Percentiles rank a stretch among this genome's conserved stretches.
Conservation (phyloP, 2,329 filamentous ascomycete species). For the Apiospora rasikravindrae region DNA sequence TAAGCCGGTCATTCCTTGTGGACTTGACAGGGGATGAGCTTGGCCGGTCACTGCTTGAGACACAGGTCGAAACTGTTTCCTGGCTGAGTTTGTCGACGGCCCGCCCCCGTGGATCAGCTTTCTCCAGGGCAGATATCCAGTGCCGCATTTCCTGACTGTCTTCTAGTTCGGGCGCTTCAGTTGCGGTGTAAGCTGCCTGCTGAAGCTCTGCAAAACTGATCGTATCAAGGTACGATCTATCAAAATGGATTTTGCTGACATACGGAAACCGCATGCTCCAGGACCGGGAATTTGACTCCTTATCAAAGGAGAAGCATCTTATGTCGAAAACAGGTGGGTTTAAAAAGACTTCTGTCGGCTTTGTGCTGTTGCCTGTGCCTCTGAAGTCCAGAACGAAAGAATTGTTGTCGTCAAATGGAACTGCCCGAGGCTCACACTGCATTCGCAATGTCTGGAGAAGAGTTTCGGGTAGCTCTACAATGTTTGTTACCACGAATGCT, state of each 20-base stretch:
- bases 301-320: conserved; percentile 80
- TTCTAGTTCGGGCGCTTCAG: conserved; percentile 52
- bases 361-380: conserved; percentile 47
- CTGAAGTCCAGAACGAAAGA: conserved; percentile 54
- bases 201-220: conserved; percentile 75
- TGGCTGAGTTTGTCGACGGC: conserved; percentile 43
- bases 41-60: not conserved
- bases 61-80: not conserved
- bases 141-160: conserved; percentile 64
- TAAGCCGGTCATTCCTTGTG: not conserved
- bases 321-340: conserved; percentile 80
- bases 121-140: conserved; percentile 67
- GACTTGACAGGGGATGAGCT: not conserved
- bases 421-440: conserved; percentile 51
- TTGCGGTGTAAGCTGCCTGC: conserved; percentile 64
- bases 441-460: conserved; percentile 57
- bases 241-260: conserved; percentile 77
- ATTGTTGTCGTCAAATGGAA: conserved; percentile 44
- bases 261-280: conserved; percentile 79
- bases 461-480: conserved; percentile 59
- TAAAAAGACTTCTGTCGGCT: conserved; percentile 64
- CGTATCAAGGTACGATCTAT: conserved; percentile 72
- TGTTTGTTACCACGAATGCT: conserved; percentile 69
- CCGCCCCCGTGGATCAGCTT: conserved; percentile 52
- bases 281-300: conserved; percentile 69